Evolutionary conservation across 1,284 basidiomycete species (phyloP), one percentile per base, ranked within the genome.

Genomic region (Gomphus sp.): DNA sequence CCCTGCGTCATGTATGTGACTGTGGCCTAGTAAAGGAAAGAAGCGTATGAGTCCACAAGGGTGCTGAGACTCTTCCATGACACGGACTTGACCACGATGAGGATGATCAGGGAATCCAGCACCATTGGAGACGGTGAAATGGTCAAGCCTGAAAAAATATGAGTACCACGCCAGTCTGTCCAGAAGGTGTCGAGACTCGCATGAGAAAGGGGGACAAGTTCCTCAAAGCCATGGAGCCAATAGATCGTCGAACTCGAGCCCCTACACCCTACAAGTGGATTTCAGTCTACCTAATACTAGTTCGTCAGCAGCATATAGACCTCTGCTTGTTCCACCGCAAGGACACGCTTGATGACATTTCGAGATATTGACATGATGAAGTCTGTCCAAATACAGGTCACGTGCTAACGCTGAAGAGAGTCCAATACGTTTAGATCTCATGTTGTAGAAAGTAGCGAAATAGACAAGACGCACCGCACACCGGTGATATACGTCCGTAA

Each of bases 151-250:
- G 50, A n/a, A 34, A 34, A 3, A 43, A 31, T 33, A n/a, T 39
- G 25, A 41, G 25, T 16, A 16, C 3, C 16, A 33, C 7, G n/a
- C 49, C 48, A 41, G n/a, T 8, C 36, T 12, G 39, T 36, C 48
- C 34, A 54, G 47, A 25, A 41, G 9, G 55, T 45, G 51, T 10
- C 36, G 48, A 53, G 16, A 69, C 72, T 51, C 59, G 70, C 89
- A 97, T 89, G 58, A 98, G 76, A 76, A 98, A 98, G 0, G 94
- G 95, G 0, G 87, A 87, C 51, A 97, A 74, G 69, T 94, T 97
- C 58, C 85, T 78, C 25, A 98, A 76, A 50, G 72, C 76, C 69
- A 76, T 76, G 1, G 84, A 81, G 11, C 95, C 95, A 64, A 98
- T 97, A 33, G 89, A 91, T 50, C 96, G 80, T 61, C 93, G 81